phyloP scores from a whole-genome alignment of 192 early-diverging fungal species.

The Coemansia sp. region DNA sequence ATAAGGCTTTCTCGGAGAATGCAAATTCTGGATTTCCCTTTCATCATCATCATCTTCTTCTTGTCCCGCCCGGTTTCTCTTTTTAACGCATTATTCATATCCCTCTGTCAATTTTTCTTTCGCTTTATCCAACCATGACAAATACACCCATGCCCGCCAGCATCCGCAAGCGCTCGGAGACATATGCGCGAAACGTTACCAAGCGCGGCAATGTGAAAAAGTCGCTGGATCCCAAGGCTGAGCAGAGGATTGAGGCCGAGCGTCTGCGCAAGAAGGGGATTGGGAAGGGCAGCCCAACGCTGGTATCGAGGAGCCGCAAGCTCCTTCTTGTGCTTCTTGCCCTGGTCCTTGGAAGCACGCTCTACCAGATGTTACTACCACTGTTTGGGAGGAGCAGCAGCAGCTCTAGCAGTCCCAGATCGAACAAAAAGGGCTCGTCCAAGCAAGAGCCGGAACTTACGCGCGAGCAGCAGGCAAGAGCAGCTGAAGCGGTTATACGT shows the following conservation, averaged over 20 bases:
- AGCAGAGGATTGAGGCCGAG: slow-evolving; percentile 32
- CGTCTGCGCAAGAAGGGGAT: slow-evolving; percentile 42
- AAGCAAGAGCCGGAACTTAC: slow-evolving; percentile 24
- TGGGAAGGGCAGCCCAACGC: slow-evolving; percentile 8
- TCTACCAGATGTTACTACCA: slow-evolving; percentile 45
- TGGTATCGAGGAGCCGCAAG: slow-evolving; percentile 20
- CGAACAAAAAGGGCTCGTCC: slow-evolving; percentile 6
- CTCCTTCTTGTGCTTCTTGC: slow-evolving; percentile 23
- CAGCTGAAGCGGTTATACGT: slow-evolving; percentile 35
- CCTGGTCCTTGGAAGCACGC: slow-evolving; percentile 41
- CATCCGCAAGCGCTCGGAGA: slow-evolving; percentile 43
- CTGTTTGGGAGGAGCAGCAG: slow-evolving; percentile 24
- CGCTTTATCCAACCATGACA: slow-evolving; percentile 8
- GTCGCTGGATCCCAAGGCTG: slow-evolving; percentile 31
- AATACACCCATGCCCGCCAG: slow-evolving; percentile 44
- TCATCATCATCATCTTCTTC: too few relatives aligned
- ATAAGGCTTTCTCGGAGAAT: background rate
- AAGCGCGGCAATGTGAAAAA: slow-evolving; percentile 43
- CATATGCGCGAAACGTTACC: slow-evolving; percentile 41
- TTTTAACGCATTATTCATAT: slow-evolving; percentile 4
- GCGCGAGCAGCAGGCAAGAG: slow-evolving; percentile 45
- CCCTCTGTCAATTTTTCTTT: background rate
- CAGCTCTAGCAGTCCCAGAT: background rate
- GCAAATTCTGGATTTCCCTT: background rate
- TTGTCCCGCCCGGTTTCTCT: background rate